Evolutionary conservation across 2,329 filamentous ascomycete species (phyloP).

Genomic region (Celoporthe dispersa): DNA sequence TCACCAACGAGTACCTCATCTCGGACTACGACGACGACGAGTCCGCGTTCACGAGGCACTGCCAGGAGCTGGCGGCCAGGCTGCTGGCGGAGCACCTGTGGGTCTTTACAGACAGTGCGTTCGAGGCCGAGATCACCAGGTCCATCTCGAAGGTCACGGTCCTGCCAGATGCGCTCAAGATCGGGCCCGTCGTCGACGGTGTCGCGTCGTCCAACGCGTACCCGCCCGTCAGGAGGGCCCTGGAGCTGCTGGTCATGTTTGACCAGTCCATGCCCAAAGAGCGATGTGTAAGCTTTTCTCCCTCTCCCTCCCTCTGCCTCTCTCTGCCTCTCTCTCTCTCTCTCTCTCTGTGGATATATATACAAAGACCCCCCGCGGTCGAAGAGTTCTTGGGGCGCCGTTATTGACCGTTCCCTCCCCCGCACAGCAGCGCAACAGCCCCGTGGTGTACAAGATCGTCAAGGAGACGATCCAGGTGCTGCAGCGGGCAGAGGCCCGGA

Average conservation of each 20-base stretch:
- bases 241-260: slow-evolving; percentile 64
- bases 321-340: too few relatives aligned
- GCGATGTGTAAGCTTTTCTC: slow-evolving; percentile 54
- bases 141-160: slow-evolving; percentile 56
- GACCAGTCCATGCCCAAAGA: slow-evolving; percentile 69
- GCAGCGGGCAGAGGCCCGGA: slow-evolving; percentile 72
- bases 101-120: slow-evolving; percentile 58
- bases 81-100: slow-evolving; percentile 62
- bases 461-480: slow-evolving; percentile 87
- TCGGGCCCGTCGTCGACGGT: slow-evolving; percentile 53
- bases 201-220: slow-evolving; percentile 61
- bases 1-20: slow-evolving; percentile 61
- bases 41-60: slow-evolving; percentile 56
- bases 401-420: slow-evolving; percentile 13
- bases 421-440: slow-evolving; percentile 54
- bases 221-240: slow-evolving; percentile 60
- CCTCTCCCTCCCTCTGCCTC: background rate
- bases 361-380: too few relatives aligned
- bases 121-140: slow-evolving; percentile 60
- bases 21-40: slow-evolving; percentile 61
- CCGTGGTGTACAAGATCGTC: slow-evolving; percentile 72
- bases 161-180: slow-evolving; percentile 53
- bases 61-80: slow-evolving; percentile 59
- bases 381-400: background rate
- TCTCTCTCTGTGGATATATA: too few relatives aligned